Conservation (phyloP, 2,329 filamentous ascomycete species). For the Xylariaceae sp. region DNA sequence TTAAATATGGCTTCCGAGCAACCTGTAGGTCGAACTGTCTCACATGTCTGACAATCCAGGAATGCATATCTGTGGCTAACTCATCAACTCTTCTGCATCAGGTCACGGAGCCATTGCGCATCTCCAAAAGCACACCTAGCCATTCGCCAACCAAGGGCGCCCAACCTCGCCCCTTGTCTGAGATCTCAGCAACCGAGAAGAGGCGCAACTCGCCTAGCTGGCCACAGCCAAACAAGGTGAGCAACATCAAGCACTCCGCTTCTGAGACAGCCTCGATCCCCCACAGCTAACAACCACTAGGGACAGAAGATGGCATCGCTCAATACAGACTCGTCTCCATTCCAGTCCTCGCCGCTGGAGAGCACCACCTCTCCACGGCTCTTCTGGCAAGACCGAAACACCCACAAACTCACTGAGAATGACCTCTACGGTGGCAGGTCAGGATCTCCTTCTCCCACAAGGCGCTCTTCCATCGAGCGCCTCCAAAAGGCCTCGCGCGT, state of each 20-base stretch:
- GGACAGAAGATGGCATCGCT: conserved; percentile 59
- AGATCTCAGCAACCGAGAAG: conserved; percentile 81
- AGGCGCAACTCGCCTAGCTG: conserved; percentile 91
- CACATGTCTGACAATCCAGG: conserved; percentile 4
- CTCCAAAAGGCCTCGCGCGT: conserved; percentile 92
- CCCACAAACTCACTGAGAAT: conserved; percentile 66
- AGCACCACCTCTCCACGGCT: conserved; percentile 69
- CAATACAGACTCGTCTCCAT: conserved; percentile 73
- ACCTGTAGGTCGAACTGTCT: conserved; percentile 25
- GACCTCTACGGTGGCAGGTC: conserved; percentile 54
- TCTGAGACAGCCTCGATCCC: not conserved
- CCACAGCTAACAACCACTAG: conserved; percentile 27
- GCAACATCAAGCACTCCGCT: conserved; percentile 18
- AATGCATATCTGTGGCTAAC: conserved; percentile 9
- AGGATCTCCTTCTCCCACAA: conserved; percentile 65
- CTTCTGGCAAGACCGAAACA: conserved; percentile 81
- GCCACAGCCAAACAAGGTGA: conserved; percentile 72
- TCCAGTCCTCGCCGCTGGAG: conserved; percentile 77
- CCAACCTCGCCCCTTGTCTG: conserved; percentile 73
- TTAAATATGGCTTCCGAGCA: conserved; percentile 29
- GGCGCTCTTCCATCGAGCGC: conserved; percentile 90
- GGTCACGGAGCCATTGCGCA: conserved; percentile 65
- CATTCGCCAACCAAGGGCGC: conserved; percentile 61
- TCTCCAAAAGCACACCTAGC: conserved; percentile 63
- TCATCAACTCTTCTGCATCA: conserved; percentile 14